Conservation (phyloP, 441 rosid species). For the Viola pubescens region DNA sequence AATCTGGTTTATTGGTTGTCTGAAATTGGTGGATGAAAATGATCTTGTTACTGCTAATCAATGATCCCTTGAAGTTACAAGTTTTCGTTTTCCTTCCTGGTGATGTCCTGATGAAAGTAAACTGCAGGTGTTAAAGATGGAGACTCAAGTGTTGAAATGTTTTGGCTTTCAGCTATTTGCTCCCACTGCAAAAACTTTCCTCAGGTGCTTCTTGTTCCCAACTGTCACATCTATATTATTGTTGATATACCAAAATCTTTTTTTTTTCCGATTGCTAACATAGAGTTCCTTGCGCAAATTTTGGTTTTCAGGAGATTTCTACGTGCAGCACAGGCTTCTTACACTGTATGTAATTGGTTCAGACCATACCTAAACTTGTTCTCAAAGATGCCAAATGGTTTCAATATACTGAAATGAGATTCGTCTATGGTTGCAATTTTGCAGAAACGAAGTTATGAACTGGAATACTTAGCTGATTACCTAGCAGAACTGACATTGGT, state of each 20-base stretch:
- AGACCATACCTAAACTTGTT: neutral
- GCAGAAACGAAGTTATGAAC: constrained; percentile 50
- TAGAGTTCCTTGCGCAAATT: constrained; percentile 7
- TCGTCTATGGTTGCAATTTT: constrained; percentile 14
- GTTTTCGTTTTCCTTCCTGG: constrained; percentile 13
- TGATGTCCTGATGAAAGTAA: neutral
- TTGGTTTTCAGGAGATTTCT: constrained; percentile 57
- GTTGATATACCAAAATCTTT: neutral
- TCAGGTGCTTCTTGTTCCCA: constrained; percentile 40
- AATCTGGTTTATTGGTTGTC: no score
- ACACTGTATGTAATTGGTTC: constrained; percentile 32
- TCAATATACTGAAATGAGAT: constrained; percentile 12
- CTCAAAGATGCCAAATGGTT: neutral
- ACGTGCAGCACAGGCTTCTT: constrained; percentile 69
- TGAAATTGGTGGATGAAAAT: neutral
- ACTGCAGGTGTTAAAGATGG: constrained; percentile 72
- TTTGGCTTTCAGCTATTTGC: constrained; percentile 53
- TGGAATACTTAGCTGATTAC: constrained; percentile 70
- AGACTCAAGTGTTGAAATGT: constrained; percentile 48
- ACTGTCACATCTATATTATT: constrained; percentile 2
- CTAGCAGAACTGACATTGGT: constrained; percentile 62
- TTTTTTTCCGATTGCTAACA: neutral
- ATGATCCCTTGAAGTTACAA: constrained; percentile 5
- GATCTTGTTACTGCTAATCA: neutral
- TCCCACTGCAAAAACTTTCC: constrained; percentile 75